phyloP scores from a whole-genome alignment of 306 rosid species.

The Lablab purpureus region DNA sequence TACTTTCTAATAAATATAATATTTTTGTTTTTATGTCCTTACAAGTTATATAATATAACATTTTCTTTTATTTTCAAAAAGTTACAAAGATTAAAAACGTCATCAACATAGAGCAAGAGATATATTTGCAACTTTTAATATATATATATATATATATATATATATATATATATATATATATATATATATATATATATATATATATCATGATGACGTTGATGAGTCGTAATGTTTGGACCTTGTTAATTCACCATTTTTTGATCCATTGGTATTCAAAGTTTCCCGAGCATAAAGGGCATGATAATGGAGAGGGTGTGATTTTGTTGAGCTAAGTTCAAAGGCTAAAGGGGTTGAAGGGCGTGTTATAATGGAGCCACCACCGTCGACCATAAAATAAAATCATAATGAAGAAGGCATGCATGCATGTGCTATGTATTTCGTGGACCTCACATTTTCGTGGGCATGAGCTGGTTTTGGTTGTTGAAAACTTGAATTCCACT shows the following conservation, averaged over 20 bases:
- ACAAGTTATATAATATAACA: no score
- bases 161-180: no score
- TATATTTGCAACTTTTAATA: no score
- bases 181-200: no score
- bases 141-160: no score
- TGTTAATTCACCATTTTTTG: background rate
- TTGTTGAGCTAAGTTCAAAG: no score
- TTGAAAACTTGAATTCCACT: conserved; percentile 43
- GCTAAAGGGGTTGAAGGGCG: no score
- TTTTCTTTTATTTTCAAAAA: background rate
- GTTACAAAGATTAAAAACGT: no score
- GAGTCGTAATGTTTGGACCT: background rate
- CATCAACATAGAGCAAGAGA: no score
- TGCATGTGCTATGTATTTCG: background rate
- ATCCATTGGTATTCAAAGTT: conserved; percentile 2
- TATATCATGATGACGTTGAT: conserved; percentile 41
- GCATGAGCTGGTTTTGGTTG: conserved; percentile 26
- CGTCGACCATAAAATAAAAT: background rate
- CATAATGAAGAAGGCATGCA: conserved; percentile 7
- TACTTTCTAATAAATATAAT: background rate
- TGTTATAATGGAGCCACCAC: no score
- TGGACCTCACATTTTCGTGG: conserved; percentile 42
- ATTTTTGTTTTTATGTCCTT: no score
- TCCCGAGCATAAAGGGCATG: conserved; percentile 5
- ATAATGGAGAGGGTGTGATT: no score